Percentiles rank a stretch among this genome's conserved stretches.
These are phyloP conservation scores for Geotrichum europaeum DNA, from an alignment of 1,139 yeast genomes.

Conservation along the genomic window DNA sequence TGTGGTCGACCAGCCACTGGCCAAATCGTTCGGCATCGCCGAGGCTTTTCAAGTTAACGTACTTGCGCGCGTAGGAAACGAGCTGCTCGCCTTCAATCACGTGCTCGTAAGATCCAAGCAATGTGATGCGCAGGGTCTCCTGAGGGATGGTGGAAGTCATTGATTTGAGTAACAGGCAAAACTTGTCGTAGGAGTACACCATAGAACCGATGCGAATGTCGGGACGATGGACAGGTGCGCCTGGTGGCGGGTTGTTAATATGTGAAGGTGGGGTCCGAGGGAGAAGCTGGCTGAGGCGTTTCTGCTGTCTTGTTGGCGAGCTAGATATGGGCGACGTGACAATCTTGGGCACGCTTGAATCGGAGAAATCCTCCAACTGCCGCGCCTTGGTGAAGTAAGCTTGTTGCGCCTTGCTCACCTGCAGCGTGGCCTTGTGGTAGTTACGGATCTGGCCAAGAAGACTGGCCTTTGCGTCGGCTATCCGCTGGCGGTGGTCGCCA, in stretches of 20 bases:
- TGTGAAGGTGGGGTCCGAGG: constrained; percentile 1
- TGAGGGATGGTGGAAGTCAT: constrained; percentile 43
- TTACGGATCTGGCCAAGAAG: constrained; percentile 45
- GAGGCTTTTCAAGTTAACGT: constrained; percentile 24
- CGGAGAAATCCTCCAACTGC: constrained; percentile 49
- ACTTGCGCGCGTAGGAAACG: constrained; percentile 51
- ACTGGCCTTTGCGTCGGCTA: constrained; percentile 51
- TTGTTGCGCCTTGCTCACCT: constrained; percentile 53
- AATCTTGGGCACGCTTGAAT: constrained; percentile 12
- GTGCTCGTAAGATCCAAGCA: constrained; percentile 60
- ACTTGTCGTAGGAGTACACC: constrained; percentile 29
- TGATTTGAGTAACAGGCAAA: constrained; percentile 28
- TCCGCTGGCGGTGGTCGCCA: constrained; percentile 57
- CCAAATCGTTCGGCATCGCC: constrained; percentile 67
- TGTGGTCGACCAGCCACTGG: constrained; percentile 61
- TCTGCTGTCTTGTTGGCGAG: neutral
- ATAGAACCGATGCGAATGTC: constrained; percentile 30
- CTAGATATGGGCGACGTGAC: constrained; percentile 11
- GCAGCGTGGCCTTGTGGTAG: constrained; percentile 42
- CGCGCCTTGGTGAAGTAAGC: constrained; percentile 69
- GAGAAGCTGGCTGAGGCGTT: neutral
- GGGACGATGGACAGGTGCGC: constrained; percentile 4
- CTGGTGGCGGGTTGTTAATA: neutral
- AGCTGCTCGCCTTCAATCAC: constrained; percentile 60
- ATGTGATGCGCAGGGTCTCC: constrained; percentile 48